Conservation (phyloP, 441 rosid species). For the Omphalea diandra region DNA sequence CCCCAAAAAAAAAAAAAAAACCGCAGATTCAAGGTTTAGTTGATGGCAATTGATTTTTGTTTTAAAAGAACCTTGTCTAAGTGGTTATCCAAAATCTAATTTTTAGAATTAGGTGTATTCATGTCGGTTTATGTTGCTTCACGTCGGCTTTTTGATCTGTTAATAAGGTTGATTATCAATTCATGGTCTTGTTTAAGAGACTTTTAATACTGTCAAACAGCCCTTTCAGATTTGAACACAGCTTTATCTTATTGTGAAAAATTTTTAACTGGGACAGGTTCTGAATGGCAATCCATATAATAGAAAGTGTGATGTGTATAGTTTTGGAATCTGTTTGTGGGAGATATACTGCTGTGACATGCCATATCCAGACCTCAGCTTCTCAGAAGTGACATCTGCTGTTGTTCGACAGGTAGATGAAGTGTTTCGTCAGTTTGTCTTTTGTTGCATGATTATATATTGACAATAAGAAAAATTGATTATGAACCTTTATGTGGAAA, state of each 20-base stretch:
- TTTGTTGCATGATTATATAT: background rate
- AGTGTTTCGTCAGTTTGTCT: background rate
- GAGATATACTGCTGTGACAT: conserved; percentile 98
- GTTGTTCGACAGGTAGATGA: conserved; percentile 82
- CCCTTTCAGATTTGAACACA: background rate
- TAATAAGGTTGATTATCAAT: background rate
- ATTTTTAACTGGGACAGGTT: conserved; percentile 47
- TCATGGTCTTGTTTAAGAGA: background rate
- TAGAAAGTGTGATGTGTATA: conserved; percentile 94
- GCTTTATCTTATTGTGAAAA: background rate
- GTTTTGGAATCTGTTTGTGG: conserved; percentile 97
- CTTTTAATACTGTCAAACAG: background rate
- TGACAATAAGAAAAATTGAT: background rate
- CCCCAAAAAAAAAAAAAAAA: background rate
- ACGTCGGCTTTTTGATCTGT: background rate
- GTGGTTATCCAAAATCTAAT: background rate
- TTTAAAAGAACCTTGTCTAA: background rate
- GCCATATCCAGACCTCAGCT: conserved; percentile 96
- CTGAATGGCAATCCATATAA: conserved; percentile 89
- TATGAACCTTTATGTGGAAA: conserved; percentile 15
- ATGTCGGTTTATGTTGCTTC: background rate
- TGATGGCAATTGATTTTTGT: background rate
- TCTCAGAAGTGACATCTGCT: conserved; percentile 91
- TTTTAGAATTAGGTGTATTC: background rate
- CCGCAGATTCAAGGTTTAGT: background rate